Evolutionary conservation across 768 basidiomycete genomes (phyloP), one percentile per base, ranked within the genome.

Genomic region (Lentinula guzmanii): DNA sequence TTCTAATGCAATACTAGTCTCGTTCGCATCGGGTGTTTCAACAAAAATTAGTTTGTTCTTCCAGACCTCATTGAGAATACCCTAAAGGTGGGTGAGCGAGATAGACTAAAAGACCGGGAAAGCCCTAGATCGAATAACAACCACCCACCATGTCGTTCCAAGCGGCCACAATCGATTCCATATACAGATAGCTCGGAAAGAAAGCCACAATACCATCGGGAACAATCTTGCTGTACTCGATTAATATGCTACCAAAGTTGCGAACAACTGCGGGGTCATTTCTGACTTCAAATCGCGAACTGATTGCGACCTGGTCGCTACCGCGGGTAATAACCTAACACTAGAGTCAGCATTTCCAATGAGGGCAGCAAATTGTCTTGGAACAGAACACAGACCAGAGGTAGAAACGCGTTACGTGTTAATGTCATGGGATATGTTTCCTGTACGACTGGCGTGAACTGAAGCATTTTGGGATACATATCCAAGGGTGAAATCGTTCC

Each of bases 381-480:
- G 35, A 56, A 45, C 21, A 37, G 21, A 56, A 52, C 60, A 61
- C 60, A 61, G 35, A 94, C 96, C 75, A 98, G 76, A 13, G 97
- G 97, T 65, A 99, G 74, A 76, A 99, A 99, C 34, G 95, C 94
- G 69, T 98, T 96, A 64, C 97, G 84, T 11, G 93, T 91, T 48
- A 99, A 80, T 18, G 97, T 95, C 97, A 99, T 99, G 1, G 96
- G 85, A 75, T 99, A 99, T 1, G 91, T 93, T 73, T 98, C 95
- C 76, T 95, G 91, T 5, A 98, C 91, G 18, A 96, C 95, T 2
- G 97, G 95, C 16, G 92, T 93, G 74, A 99, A 99, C 66, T 95
- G 93, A 34, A 99, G 81, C 92, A 99, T 99, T 76, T 98, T 99
- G 11, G 97, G 97, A 73, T 99, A 99, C 97, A 99, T 99, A 75